These are phyloP conservation scores for Fraxinus excelsior DNA, from an alignment of 257 asterid genomes.

Conservation along the genomic window DNA sequence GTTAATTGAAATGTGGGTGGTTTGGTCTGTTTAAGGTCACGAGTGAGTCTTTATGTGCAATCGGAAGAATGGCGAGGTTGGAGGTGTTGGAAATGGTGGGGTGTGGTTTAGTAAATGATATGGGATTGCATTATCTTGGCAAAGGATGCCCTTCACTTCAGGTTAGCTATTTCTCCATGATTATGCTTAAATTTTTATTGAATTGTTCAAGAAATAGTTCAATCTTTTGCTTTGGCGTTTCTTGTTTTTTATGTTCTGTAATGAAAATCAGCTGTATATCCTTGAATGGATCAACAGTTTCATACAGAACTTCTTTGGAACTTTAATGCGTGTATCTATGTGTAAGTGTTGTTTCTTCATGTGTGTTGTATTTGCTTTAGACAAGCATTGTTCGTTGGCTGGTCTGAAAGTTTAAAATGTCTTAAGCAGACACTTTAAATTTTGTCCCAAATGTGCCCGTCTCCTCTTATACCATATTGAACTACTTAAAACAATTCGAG, in stretches of 20 bases:
- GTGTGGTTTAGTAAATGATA: conserved; percentile 57
- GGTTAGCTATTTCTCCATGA: conserved; percentile 35
- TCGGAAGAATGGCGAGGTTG: conserved; percentile 62
- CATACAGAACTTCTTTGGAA: neutral
- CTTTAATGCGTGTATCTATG: neutral
- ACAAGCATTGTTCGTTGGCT: neutral
- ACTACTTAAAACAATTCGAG: neutral
- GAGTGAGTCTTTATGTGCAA: conserved; percentile 48
- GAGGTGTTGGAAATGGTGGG: conserved; percentile 64
- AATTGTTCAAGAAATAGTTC: neutral
- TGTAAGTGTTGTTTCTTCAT: neutral
- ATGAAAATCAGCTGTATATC: no score
- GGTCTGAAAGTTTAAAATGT: neutral
- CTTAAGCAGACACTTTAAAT: neutral
- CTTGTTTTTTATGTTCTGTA: neutral
- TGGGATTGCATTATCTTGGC: conserved; percentile 56
- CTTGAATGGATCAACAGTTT: neutral
- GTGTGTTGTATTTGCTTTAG: neutral
- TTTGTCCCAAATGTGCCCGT: neutral
- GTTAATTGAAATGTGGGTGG: neutral
- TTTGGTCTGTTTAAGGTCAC: conserved; percentile 52
- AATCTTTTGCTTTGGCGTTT: neutral
- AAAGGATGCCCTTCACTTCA: conserved; percentile 66
- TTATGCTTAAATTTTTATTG: neutral
- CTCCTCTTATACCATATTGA: neutral